Conservation (phyloP, 2,329 filamentous ascomycete species). For the Epichloe brachyelytri region DNA sequence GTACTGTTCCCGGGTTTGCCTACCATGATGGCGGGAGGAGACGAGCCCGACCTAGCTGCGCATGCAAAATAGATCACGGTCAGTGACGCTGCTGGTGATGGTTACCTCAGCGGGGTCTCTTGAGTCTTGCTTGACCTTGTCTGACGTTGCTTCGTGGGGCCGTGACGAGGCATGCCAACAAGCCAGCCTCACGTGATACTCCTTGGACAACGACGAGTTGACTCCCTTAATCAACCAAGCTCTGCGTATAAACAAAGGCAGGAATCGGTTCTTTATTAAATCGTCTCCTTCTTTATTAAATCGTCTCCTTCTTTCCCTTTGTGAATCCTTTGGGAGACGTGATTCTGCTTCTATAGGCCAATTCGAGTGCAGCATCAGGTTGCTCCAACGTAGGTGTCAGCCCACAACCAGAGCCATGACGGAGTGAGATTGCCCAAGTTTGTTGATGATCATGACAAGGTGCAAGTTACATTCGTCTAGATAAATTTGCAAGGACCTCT, state of each 20-base stretch:
- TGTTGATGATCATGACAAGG: too few species aligned
- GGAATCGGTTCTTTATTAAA: neutral
- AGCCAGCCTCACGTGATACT: constrained; percentile 1
- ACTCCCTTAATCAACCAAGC: neutral
- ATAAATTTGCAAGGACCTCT: too few species aligned
- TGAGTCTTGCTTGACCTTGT: constrained; percentile 2
- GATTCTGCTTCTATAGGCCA: too few species aligned
- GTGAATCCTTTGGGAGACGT: too few species aligned
- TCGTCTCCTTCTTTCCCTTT: too few species aligned
- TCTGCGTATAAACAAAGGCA: neutral
- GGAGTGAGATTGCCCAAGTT: too few species aligned
- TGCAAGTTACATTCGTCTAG: too few species aligned
- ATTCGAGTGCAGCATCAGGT: too few species aligned
- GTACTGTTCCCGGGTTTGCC: neutral
- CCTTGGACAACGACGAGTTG: neutral
- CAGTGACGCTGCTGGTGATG: constrained; percentile 8
- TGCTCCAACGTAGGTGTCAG: too few species aligned
- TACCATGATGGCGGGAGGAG: neutral
- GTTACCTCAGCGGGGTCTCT: constrained; percentile 9
- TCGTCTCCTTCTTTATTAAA: too few species aligned
- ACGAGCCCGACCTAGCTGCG: neutral
- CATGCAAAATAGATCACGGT: constrained; percentile 2
- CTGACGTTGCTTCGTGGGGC: constrained; percentile 23
- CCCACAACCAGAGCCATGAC: too few species aligned
- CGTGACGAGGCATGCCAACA: constrained; percentile 2